phyloP scores from a whole-genome alignment of 345 rosid genomes.

The Trapa incisa region DNA sequence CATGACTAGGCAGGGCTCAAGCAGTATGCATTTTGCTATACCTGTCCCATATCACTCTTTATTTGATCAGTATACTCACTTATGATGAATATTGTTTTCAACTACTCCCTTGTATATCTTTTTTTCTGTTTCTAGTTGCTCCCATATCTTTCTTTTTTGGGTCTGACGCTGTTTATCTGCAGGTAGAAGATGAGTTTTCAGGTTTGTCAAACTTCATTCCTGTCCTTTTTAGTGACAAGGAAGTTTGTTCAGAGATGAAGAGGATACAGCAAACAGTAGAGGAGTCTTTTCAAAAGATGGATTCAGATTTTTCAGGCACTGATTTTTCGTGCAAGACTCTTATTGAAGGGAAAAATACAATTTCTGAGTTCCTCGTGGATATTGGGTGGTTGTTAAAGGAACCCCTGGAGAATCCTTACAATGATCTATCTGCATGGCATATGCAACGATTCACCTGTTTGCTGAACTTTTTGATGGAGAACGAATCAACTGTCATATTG shows the following conservation, averaged over 20 bases:
- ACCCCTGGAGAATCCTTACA: constrained; percentile 44
- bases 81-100: neutral
- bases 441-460: constrained; percentile 52
- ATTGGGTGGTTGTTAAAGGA: constrained; percentile 76
- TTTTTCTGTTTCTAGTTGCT: neutral
- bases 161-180: constrained; percentile 3
- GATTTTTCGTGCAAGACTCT: constrained; percentile 31
- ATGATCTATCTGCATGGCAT: constrained; percentile 32
- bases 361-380: constrained; percentile 61
- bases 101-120: neutral
- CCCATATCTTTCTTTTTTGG: neutral
- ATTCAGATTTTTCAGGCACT: constrained; percentile 12
- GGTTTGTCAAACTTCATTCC: constrained; percentile 92
- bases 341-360: constrained; percentile 28
- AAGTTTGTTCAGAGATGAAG: constrained; percentile 67
- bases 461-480: constrained; percentile 42
- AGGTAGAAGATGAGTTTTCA: constrained; percentile 73
- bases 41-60: no score
- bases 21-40: no score
- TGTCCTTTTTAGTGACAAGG: constrained; percentile 51
- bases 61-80: no score
- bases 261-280: constrained; percentile 47
- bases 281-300: constrained; percentile 16
- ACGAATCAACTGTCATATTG: constrained; percentile 41
- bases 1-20: no score